Conservation (phyloP, 331 rosid species). For the Malus hybrid region DNA sequence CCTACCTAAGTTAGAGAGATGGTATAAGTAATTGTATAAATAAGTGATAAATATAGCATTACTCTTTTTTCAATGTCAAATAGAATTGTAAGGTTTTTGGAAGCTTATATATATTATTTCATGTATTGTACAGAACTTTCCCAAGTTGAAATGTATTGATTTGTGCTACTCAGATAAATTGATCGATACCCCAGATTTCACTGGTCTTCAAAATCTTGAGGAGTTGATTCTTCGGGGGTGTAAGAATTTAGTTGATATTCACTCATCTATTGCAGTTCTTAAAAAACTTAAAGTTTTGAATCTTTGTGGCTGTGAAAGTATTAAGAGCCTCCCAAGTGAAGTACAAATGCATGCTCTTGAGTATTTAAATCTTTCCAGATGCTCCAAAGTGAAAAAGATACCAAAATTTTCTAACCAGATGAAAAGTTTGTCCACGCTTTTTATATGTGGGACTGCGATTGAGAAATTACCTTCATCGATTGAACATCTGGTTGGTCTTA, state of each 20-base stretch:
- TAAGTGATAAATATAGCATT: too few species aligned
- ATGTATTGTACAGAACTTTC: not conserved
- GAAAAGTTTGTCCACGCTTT: not conserved
- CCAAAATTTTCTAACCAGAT: not conserved
- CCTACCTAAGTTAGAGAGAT: fast-evolving
- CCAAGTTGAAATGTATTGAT: not conserved
- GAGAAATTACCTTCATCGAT: not conserved
- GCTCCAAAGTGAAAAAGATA: not conserved
- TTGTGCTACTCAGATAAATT: too few species aligned
- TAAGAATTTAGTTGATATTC: not conserved
- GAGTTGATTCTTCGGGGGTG: fast-evolving
- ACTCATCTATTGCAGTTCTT: not conserved
- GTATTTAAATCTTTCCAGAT: fast-evolving
- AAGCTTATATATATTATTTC: too few species aligned
- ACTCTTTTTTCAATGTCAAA: too few species aligned
- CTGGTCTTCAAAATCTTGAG: not conserved
- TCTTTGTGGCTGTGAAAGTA: not conserved
- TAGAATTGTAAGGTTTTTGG: too few species aligned
- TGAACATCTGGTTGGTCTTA: not conserved
- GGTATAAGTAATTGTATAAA: too few species aligned
- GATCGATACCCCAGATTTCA: not conserved
- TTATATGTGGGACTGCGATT: fast-evolving
- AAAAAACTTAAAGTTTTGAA: too few species aligned
- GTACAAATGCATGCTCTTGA: not conserved
- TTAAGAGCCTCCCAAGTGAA: not conserved